These are phyloP conservation scores for Talaromyces sp. DNA, from an alignment of 2,329 filamentous ascomycete species.

Conservation along the genomic window DNA sequence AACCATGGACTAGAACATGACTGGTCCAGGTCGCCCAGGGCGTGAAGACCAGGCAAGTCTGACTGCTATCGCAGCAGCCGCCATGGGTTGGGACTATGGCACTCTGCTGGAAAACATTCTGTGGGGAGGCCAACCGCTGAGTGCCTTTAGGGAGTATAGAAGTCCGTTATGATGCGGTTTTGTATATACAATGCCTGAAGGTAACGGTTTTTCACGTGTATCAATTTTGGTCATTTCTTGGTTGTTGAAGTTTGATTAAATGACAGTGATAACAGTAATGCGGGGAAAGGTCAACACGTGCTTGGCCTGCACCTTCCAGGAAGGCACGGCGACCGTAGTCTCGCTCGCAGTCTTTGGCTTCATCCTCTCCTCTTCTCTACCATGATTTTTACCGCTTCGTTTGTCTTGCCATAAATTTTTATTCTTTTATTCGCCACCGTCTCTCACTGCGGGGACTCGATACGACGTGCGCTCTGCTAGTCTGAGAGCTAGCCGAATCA, in stretches of 20 bases:
- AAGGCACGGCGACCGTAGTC: background rate
- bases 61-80: slow-evolving; percentile 39
- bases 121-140: slow-evolving; percentile 17
- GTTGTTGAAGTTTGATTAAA: too few species aligned
- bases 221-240: too few species aligned
- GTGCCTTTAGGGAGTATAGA: slow-evolving; percentile 1
- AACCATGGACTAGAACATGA: slow-evolving; percentile 33
- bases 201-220: too few species aligned
- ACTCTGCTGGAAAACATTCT: slow-evolving; percentile 35
- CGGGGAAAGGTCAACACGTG: background rate
- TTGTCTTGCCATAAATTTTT: background rate
- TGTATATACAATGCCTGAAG: too few species aligned
- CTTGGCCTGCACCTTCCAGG: background rate
- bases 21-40: slow-evolving; percentile 44
- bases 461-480: background rate
- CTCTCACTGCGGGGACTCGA: background rate
- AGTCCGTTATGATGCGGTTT: background rate
- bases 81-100: slow-evolving; percentile 41
- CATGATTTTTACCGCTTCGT: background rate
- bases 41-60: slow-evolving; percentile 46
- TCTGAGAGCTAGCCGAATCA: background rate
- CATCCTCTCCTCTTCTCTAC: background rate
- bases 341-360: background rate
- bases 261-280: too few species aligned
- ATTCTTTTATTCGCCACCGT: background rate